A percentile compares a stretch with the other conserved stretches of the same genome.
Conservation (phyloP, 2,329 filamentous ascomycete species). For the Colletotrichum godetiae region DNA sequence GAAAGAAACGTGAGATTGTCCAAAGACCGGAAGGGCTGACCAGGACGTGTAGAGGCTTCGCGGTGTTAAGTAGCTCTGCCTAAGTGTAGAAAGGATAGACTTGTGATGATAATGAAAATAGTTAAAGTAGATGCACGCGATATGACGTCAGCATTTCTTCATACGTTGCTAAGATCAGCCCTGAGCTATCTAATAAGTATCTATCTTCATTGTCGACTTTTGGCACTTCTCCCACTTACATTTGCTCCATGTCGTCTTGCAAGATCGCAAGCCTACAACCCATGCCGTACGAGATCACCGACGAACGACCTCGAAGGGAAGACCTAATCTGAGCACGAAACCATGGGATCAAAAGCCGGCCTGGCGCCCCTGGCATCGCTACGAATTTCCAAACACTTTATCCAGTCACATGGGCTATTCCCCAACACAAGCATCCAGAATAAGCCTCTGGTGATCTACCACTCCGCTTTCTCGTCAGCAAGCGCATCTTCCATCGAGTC, state of each 20-base stretch:
- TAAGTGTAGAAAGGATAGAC: neutral
- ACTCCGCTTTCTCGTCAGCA: constrained; percentile 62
- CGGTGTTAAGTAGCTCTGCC: neutral
- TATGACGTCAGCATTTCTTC: neutral
- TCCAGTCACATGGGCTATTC: constrained; percentile 65
- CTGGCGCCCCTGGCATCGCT: constrained; percentile 58
- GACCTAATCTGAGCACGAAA: neutral
- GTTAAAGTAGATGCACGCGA: neutral
- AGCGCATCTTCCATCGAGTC: constrained; percentile 64
- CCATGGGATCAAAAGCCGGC: neutral
- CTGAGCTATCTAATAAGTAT: too few species aligned
- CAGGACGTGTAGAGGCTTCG: neutral
- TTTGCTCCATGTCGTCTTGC: too few species aligned
- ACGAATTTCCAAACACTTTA: constrained; percentile 66
- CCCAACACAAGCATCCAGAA: constrained; percentile 75
- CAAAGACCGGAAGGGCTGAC: neutral
- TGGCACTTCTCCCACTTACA: too few species aligned
- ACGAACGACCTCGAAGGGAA: neutral
- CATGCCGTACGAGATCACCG: too few species aligned
- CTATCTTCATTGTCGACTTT: too few species aligned
- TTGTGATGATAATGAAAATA: neutral
- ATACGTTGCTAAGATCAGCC: too few species aligned
- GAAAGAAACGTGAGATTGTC: constrained; percentile 31
- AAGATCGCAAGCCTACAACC: too few species aligned
- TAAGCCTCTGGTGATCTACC: constrained; percentile 75